Evolutionary conservation across 331 rosid species (phyloP), one percentile per base, ranked within the genome.

Genomic region (Pyrus hybrid): DNA sequence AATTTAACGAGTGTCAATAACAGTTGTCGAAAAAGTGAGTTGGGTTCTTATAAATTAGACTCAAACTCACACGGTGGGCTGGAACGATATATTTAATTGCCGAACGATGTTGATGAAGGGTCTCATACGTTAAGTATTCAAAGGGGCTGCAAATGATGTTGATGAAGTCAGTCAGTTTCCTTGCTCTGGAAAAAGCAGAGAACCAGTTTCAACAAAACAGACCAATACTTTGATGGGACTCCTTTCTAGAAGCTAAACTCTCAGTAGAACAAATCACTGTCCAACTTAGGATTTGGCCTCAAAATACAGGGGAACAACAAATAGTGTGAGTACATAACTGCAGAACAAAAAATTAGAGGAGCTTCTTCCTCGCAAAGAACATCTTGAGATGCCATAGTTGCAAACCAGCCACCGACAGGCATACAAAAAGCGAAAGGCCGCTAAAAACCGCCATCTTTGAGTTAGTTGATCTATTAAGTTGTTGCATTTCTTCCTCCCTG

Each of bases 401-500:
- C 81, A 94, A 47, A 76, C 93, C 86, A 22, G 99, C 96, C 22
- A 94, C 99, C 8, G 99, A 90, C 77, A 92, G 56, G 91, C 97
- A 92, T 53, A 94, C 80, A 81, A 76, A 66, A 37, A 94, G 82
- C 16, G 97, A 94, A 76, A 94, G 86, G 72, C 90, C 84, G 80
- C 97, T 79, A 80, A 92, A 89, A 35, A 89, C 86, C 13, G 92
- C 84, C 99, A 94, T 90, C 83, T 88, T 89, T 76, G 86, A 28
- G 77, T 86, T 86, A 0, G 97, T 94, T 72, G 89, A 67, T 80
- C 85, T 77, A 75, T 94, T 94, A 69, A 92, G 91, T 16, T 87
- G 86, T 76, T 94, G 97, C 97, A 94, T 92, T 79, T 87, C 92
- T 73, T 90, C 99, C 85, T 92, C 99, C 81, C 99, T 94, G 56